Conservation (phyloP, 768 basidiomycete genomes). For the Suillus weaverae region DNA sequence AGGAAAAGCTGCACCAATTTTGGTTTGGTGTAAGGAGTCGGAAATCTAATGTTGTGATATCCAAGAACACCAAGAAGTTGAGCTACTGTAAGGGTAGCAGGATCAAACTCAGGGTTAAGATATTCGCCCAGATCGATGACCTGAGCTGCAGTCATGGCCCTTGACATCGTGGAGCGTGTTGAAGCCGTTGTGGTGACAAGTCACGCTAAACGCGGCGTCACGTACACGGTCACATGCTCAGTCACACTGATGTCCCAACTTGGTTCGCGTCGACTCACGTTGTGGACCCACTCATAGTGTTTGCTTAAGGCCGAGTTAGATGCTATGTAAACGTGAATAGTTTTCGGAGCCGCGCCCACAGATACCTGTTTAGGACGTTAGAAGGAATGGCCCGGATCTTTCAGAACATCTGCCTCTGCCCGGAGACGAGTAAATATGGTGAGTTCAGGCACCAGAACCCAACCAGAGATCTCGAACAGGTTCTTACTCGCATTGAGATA, state of each 20-base stretch:
- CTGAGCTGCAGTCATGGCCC: slow-evolving; percentile 69
- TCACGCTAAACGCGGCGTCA: slow-evolving; percentile 11
- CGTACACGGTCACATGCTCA: slow-evolving; percentile 24
- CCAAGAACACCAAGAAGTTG: slow-evolving; percentile 77
- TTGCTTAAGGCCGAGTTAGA: neutral
- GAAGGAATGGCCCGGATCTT: neutral
- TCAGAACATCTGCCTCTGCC: neutral
- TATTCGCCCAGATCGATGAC: slow-evolving; percentile 76
- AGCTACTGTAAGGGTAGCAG: slow-evolving; percentile 71
- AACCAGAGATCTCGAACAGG: neutral
- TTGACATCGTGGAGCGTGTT: slow-evolving; percentile 55
- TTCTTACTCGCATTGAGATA: neutral
- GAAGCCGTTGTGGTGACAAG: slow-evolving; percentile 1
- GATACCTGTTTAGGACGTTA: neutral
- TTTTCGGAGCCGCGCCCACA: neutral
- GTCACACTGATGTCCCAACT: neutral
- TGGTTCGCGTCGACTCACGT: no score
- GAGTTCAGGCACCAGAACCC: neutral
- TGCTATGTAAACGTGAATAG: neutral
- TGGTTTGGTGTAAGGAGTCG: slow-evolving; percentile 73
- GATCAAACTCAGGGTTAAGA: slow-evolving; percentile 76
- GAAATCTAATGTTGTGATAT: slow-evolving; percentile 74
- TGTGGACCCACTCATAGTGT: neutral
- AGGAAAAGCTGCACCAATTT: slow-evolving; percentile 79
- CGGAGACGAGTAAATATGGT: neutral